phyloP scores from a whole-genome alignment of 441 rosid species.

The Dalechampia spathulata region DNA sequence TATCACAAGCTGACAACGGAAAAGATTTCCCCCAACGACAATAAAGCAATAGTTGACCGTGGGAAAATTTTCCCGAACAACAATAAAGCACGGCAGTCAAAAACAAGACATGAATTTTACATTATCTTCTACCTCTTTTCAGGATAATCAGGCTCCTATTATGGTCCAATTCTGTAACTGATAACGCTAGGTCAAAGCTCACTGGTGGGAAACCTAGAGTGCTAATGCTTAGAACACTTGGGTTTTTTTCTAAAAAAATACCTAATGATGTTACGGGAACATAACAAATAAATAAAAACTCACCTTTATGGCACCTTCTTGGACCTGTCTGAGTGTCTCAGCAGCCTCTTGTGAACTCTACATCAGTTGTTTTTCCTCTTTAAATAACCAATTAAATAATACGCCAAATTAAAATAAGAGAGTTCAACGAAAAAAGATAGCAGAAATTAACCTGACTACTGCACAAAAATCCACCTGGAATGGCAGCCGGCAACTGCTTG shows the following conservation, averaged over 20 bases:
- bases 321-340: conserved; percentile 56
- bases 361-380: conserved; percentile 6
- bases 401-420: conserved; percentile 13
- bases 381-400: not conserved
- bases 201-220: no score
- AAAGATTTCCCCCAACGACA: no score
- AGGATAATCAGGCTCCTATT: no score
- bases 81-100: not conserved
- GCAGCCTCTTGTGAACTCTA: conserved; percentile 72
- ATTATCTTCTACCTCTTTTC: no score
- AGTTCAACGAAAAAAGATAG: conserved; percentile 4
- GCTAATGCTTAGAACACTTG: not conserved
- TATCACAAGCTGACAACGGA: not conserved
- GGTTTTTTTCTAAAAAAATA: no score
- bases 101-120: not conserved
- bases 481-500: conserved; percentile 63
- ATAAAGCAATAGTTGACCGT: no score
- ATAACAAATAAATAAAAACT: no score
- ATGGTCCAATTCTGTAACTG: no score
- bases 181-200: no score
- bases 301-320: conserved; percentile 70
- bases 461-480: conserved; percentile 66
- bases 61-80: no score
- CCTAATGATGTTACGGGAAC: no score
- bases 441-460: conserved; percentile 60